Evolutionary conservation across 78 protist species (phyloP).

Genomic region (Polysphondylium violaceum): DNA sequence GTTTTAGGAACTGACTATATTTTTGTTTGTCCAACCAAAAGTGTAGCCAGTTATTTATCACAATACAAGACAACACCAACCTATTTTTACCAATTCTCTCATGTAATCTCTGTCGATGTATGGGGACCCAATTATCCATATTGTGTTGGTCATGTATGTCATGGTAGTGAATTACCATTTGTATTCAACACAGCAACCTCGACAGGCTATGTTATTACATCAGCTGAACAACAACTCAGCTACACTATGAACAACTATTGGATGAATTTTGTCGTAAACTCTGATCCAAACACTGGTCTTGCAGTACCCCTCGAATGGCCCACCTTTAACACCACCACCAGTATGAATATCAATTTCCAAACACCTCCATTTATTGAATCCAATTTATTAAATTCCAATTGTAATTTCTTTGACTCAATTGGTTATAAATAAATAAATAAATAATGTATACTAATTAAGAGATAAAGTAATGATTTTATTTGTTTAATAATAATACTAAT

Average conservation of each 20-base stretch:
- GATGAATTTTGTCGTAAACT: slow-evolving; percentile 4
- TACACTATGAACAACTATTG: slow-evolving; percentile 37
- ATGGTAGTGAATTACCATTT: slow-evolving; percentile 62
- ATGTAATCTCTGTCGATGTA: slow-evolving; percentile 26
- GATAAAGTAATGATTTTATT: too few species aligned
- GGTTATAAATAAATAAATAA: too few species aligned
- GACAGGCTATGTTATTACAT: background rate
- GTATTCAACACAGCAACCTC: slow-evolving; percentile 5
- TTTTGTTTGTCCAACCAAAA: slow-evolving; percentile 48
- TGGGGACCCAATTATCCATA: slow-evolving; percentile 66
- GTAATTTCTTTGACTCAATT: slow-evolving; percentile 12
- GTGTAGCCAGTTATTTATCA: background rate
- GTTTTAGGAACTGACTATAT: slow-evolving; percentile 46
- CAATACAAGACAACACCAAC: slow-evolving; percentile 6
- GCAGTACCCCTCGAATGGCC: slow-evolving; percentile 22
- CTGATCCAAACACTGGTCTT: slow-evolving; percentile 52
- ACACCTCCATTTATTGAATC: slow-evolving; percentile 12
- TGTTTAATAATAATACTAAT: too few species aligned
- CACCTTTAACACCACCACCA: background rate
- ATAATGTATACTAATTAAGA: too few species aligned
- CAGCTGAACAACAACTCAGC: background rate
- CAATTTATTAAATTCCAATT: slow-evolving; percentile 9
- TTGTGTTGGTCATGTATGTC: slow-evolving; percentile 71
- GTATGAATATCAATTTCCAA: slow-evolving; percentile 12
- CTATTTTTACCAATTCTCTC: slow-evolving; percentile 51